These are phyloP conservation scores for Auxenochlorella pyrenoidosa DNA, from an alignment of 139 green algal genomes.

Conservation along the genomic window DNA sequence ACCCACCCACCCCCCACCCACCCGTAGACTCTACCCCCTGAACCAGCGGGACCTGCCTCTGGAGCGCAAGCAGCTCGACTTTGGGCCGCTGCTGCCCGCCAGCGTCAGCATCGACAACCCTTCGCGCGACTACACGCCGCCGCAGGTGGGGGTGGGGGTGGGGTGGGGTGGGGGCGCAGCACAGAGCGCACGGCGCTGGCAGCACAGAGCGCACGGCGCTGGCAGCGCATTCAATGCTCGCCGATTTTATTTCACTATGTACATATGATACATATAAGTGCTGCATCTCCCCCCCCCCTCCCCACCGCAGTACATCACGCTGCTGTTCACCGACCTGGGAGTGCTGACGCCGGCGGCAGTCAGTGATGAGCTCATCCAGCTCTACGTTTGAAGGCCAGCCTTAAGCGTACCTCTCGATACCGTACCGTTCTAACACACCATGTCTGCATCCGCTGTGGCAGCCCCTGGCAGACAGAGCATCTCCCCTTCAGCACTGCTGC, in stretches of 20 bases:
- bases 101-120: conserved; percentile 82
- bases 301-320: conserved; percentile 71
- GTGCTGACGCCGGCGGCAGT: conserved; percentile 96
- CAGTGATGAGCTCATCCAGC: conserved; percentile 95
- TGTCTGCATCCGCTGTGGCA: no score
- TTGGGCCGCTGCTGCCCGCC: conserved; percentile 79
- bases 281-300: neutral
- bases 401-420: no score
- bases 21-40: conserved; percentile 31
- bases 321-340: conserved; percentile 90
- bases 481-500: no score
- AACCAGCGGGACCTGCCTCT: conserved; percentile 80
- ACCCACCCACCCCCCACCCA: no score
- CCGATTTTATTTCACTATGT: no score
- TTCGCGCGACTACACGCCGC: conserved; percentile 94
- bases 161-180: no score
- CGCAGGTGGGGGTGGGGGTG: conserved; percentile 47
- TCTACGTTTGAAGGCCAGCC: conserved; percentile 76
- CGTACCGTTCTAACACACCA: no score
- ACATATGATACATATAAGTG: no score
- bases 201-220: no score
- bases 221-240: no score
- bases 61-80: conserved; percentile 83
- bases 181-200: no score
- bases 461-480: no score